Conservation (phyloP, 805 yeast genomes). For the Candida gorgasii region DNA sequence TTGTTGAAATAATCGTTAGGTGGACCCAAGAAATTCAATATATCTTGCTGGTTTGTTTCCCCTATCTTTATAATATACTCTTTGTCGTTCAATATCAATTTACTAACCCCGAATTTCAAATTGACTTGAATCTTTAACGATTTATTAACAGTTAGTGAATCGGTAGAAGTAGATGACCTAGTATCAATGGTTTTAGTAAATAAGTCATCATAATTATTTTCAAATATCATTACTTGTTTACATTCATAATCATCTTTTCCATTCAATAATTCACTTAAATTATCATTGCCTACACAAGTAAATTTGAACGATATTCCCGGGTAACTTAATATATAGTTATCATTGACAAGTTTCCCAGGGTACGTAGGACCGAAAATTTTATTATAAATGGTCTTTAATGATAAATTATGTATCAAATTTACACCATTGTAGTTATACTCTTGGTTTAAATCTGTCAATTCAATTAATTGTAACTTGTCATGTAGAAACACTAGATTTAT, state of each 20-base stretch:
- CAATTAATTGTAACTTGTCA: slow-evolving; percentile 29
- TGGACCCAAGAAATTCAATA: slow-evolving; percentile 51
- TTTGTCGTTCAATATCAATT: slow-evolving; percentile 19
- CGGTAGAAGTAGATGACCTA: slow-evolving; percentile 1
- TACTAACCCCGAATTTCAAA: slow-evolving; percentile 23
- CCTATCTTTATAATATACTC: slow-evolving; percentile 33
- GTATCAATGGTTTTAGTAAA: neutral
- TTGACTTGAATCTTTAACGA: slow-evolving; percentile 9
- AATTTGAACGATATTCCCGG: slow-evolving; percentile 59
- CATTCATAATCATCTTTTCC: slow-evolving; percentile 2
- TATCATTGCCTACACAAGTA: slow-evolving; percentile 16
- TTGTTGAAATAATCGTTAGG: slow-evolving; percentile 55
- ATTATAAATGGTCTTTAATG: slow-evolving; percentile 50
- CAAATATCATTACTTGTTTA: neutral
- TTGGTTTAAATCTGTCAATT: slow-evolving; percentile 18
- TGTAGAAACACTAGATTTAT: slow-evolving; percentile 30
- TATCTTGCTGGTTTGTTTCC: slow-evolving; percentile 49
- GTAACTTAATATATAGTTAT: slow-evolving; percentile 49
- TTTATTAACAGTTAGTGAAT: neutral
- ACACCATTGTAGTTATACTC: slow-evolving; percentile 29
- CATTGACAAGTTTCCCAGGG: slow-evolving; percentile 43
- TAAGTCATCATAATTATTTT: slow-evolving; percentile 1
- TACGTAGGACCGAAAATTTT: slow-evolving; percentile 63
- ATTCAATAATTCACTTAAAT: slow-evolving; percentile 29
- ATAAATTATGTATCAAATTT: slow-evolving; percentile 19